These are phyloP conservation scores for Ogataea siamensis DNA, from an alignment of 805 yeast genomes.

Conservation along the genomic window DNA sequence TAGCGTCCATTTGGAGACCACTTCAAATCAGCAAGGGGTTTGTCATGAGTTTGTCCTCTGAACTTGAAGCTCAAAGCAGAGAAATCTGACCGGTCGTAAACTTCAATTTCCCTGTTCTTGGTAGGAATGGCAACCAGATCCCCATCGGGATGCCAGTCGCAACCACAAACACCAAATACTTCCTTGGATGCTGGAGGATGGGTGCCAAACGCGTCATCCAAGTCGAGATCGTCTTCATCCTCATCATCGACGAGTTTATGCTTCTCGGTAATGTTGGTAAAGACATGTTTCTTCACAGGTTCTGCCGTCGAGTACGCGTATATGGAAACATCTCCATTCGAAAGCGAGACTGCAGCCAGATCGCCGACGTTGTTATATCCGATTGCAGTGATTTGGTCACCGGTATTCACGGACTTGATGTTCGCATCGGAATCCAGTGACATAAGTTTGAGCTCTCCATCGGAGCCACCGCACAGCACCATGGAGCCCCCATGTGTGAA, in stretches of 20 bases:
- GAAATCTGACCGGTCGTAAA: conserved; percentile 42
- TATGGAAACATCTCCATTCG: conserved; percentile 57
- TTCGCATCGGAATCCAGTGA: conserved; percentile 38
- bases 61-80: conserved; percentile 19
- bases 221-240: conserved; percentile 36
- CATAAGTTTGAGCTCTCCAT: conserved; percentile 50
- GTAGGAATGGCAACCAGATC: conserved; percentile 67
- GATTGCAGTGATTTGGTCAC: conserved; percentile 56
- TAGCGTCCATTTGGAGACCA: conserved; percentile 62
- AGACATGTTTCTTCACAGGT: conserved; percentile 49
- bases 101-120: conserved; percentile 43
- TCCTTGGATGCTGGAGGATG: conserved; percentile 6
- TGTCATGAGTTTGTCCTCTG: conserved; percentile 27
- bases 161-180: conserved; percentile 10
- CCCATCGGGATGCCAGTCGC: conserved; percentile 71
- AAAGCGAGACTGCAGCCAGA: conserved; percentile 52
- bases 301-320: conserved; percentile 54
- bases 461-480: conserved; percentile 65
- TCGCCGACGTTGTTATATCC: conserved; percentile 59
- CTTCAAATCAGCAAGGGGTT: conserved; percentile 46
- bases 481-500: conserved; percentile 62
- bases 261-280: conserved; percentile 40
- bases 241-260: conserved; percentile 38
- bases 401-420: conserved; percentile 35
- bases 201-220: conserved; percentile 23